phyloP scores from a whole-genome alignment of 1,139 yeast genomes.

The Geotrichum siamense region DNA sequence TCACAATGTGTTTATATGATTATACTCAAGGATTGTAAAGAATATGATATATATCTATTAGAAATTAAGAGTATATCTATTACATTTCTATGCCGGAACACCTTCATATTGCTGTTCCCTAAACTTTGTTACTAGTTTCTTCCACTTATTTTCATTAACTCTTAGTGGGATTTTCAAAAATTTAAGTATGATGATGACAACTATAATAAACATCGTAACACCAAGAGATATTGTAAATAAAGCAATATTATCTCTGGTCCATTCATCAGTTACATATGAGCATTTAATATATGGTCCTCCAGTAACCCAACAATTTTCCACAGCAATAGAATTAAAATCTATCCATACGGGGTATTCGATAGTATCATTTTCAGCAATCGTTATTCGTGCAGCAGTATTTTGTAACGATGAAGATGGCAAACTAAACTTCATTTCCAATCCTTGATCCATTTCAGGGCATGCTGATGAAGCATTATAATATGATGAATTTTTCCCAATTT shows the following conservation, averaged over 20 bases:
- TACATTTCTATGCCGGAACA: constrained; percentile 44
- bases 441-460: not conserved
- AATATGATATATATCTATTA: too few species aligned
- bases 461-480: constrained; percentile 4
- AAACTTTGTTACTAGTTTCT: constrained; percentile 40
- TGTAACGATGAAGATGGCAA: constrained; percentile 53
- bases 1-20: not conserved
- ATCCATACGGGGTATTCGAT: constrained; percentile 52
- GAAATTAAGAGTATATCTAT: too few species aligned
- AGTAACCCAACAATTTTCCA: constrained; percentile 71
- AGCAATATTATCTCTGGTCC: constrained; percentile 50
- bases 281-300: constrained; percentile 78
- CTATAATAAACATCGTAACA: constrained; percentile 46
- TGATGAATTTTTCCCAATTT: constrained; percentile 4
- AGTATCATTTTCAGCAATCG: constrained; percentile 22
- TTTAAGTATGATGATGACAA: constrained; percentile 36
- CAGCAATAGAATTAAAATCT: constrained; percentile 72
- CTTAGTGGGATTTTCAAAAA: constrained; percentile 43
- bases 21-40: not conserved
- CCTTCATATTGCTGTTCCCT: constrained; percentile 52
- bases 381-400: constrained; percentile 29
- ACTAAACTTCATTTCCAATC: constrained; percentile 35
- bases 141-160: constrained; percentile 52
- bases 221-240: constrained; percentile 62
- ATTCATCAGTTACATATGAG: constrained; percentile 53